Percentiles rank a stretch among this genome's conserved stretches.
phyloP scores from a whole-genome alignment of 1,284 basidiomycete genomes.

The Phaffia rhodozyma region DNA sequence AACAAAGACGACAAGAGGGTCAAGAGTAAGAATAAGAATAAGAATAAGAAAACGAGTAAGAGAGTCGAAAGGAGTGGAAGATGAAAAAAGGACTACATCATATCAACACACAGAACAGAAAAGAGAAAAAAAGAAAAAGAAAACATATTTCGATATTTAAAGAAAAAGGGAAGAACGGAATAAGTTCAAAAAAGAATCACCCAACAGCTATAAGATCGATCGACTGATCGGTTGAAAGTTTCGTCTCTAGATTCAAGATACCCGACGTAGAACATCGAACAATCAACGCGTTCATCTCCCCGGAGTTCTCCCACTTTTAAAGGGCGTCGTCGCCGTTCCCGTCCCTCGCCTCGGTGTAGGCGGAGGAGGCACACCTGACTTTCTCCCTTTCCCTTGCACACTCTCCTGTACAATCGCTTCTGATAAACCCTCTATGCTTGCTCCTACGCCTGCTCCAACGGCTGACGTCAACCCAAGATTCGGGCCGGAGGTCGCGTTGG shows the following conservation, averaged over 20 bases:
- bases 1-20: background rate
- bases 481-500: background rate
- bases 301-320: background rate
- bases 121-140: background rate
- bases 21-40: background rate
- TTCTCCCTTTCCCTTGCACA: too few species aligned
- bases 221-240: too few species aligned
- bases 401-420: background rate
- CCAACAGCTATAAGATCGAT: too few species aligned
- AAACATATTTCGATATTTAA: background rate
- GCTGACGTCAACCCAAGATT: background rate
- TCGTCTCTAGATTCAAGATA: too few species aligned
- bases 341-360: slow-evolving; percentile 2
- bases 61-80: background rate
- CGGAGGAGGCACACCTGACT: background rate
- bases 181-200: too few species aligned
- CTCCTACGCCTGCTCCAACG: background rate
- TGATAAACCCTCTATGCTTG: background rate
- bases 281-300: background rate
- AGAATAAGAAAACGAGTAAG: background rate
- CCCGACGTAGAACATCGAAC: background rate
- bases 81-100: background rate
- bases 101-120: too few species aligned
- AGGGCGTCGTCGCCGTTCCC: slow-evolving; percentile 12
- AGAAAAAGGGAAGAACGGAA: too few species aligned